These are phyloP conservation scores for Saraca asoca DNA, from an alignment of 331 rosid genomes.

Conservation along the genomic window DNA sequence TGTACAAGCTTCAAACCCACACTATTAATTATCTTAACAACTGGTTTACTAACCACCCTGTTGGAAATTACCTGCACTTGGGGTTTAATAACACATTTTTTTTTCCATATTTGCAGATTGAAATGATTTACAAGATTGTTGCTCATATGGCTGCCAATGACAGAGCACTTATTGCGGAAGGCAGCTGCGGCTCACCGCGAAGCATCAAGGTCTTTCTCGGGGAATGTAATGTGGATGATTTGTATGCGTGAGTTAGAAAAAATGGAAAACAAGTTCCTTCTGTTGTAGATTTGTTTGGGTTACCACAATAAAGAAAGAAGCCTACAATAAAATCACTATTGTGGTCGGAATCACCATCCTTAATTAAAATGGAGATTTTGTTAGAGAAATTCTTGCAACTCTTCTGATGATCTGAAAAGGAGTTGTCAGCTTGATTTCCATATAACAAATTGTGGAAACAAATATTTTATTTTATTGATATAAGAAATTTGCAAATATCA, in stretches of 20 bases:
- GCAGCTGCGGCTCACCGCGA: slow-evolving; percentile 84
- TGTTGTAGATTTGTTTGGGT: slow-evolving; percentile 10
- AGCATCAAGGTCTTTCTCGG: slow-evolving; percentile 78
- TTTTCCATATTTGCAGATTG: slow-evolving; percentile 53
- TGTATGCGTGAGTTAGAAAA: slow-evolving; percentile 46
- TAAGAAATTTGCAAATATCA: no score
- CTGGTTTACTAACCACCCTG: neutral
- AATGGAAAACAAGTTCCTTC: neutral
- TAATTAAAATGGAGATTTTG: slow-evolving; percentile 21
- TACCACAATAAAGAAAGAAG: slow-evolving; percentile 16
- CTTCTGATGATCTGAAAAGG: slow-evolving; percentile 27
- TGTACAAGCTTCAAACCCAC: slow-evolving; percentile 38
- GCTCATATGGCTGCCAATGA: slow-evolving; percentile 95
- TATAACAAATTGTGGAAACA: no score
- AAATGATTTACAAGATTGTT: slow-evolving; percentile 81
- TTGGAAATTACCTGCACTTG: neutral
- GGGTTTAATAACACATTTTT: slow-evolving; percentile 30
- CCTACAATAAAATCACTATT: slow-evolving; percentile 39
- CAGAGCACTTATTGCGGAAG: slow-evolving; percentile 88
- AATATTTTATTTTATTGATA: no score
- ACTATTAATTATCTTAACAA: slow-evolving; percentile 6
- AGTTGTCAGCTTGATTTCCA: neutral
- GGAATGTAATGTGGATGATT: slow-evolving; percentile 74
- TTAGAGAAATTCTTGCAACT: slow-evolving; percentile 1
- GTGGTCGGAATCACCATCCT: slow-evolving; percentile 23